Evolutionary conservation across 805 yeast species (phyloP).

Genomic region (Candida argentea): DNA sequence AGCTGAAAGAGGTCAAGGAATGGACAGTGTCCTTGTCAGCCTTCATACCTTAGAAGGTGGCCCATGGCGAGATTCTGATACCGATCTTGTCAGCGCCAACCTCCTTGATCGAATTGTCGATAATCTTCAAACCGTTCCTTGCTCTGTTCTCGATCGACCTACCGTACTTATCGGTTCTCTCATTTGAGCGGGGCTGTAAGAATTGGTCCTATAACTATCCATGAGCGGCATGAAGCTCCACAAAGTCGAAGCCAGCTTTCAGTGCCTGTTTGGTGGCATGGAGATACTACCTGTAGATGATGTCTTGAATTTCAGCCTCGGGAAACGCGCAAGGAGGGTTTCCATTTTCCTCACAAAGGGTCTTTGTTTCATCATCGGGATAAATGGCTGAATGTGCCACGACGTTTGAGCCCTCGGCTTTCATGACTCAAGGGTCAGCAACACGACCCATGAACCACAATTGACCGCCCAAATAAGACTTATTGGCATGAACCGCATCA

Average conservation of each 20-base stretch:
- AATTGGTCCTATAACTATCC: constrained; percentile 32
- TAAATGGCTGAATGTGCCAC: constrained; percentile 10
- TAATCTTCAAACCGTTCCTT: constrained; percentile 32
- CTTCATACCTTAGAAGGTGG: constrained; percentile 22
- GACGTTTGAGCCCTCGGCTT: constrained; percentile 11
- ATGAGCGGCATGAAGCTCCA: constrained; percentile 34
- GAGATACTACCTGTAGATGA: constrained; percentile 12
- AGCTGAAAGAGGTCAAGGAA: constrained; percentile 29
- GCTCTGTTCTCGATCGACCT: constrained; percentile 35
- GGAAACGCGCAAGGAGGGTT: constrained; percentile 11
- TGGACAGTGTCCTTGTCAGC: constrained; percentile 21
- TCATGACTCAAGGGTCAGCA: constrained; percentile 15
- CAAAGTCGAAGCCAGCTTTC: constrained; percentile 29
- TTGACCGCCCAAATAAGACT: constrained; percentile 7
- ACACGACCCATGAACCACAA: constrained; percentile 12
- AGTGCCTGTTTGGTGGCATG: constrained; percentile 15
- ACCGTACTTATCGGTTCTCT: constrained; percentile 35
- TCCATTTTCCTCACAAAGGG: constrained; percentile 19
- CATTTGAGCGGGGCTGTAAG: constrained; percentile 22
- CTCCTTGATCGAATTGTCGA: constrained; percentile 40
- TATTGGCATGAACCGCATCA: constrained; percentile 9
- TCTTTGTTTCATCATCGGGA: constrained; percentile 13
- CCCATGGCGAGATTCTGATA: constrained; percentile 41
- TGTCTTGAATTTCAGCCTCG: constrained; percentile 12
- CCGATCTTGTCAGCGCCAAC: constrained; percentile 43